Evolutionary conservation across 78 protist species (phyloP).

Genomic region (Creolimax fragrantissima): DNA sequence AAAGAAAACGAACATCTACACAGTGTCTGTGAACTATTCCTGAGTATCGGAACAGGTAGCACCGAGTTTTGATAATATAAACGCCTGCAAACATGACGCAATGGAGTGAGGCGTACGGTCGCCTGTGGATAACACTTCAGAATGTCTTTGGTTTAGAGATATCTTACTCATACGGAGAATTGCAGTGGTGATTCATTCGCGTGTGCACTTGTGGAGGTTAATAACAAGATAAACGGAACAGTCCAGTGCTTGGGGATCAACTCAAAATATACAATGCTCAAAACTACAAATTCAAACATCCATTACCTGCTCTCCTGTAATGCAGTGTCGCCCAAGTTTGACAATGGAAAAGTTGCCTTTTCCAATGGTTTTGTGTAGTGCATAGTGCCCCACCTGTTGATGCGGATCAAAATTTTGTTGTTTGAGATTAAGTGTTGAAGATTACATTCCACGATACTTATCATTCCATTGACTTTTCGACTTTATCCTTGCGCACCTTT

Average conservation of each 20-base stretch:
- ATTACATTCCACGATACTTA: neutral
- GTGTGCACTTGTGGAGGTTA: no score
- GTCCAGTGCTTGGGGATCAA: neutral
- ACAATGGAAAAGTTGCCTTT: constrained; percentile 43
- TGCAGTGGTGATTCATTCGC: no score
- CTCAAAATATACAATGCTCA: neutral
- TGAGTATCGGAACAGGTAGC: no score
- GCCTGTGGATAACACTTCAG: neutral
- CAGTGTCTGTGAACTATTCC: no score
- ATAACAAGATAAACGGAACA: no score
- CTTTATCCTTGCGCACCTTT: neutral
- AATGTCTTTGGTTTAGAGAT: neutral
- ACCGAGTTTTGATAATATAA: no score
- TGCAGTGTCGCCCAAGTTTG: constrained; percentile 10
- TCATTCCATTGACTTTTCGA: neutral
- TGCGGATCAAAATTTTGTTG: neutral
- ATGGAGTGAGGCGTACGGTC: neutral
- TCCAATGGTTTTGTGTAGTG: constrained; percentile 24
- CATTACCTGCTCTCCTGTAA: constrained; percentile 26
- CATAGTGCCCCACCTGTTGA: constrained; percentile 32
- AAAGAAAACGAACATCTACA: no score
- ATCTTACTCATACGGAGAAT: neutral
- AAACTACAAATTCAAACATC: neutral
- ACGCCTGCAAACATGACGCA: no score
- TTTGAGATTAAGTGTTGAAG: neutral